These are phyloP conservation scores for Kazachstania bromeliacearum DNA, from an alignment of 805 yeast species.

Conservation along the genomic window DNA sequence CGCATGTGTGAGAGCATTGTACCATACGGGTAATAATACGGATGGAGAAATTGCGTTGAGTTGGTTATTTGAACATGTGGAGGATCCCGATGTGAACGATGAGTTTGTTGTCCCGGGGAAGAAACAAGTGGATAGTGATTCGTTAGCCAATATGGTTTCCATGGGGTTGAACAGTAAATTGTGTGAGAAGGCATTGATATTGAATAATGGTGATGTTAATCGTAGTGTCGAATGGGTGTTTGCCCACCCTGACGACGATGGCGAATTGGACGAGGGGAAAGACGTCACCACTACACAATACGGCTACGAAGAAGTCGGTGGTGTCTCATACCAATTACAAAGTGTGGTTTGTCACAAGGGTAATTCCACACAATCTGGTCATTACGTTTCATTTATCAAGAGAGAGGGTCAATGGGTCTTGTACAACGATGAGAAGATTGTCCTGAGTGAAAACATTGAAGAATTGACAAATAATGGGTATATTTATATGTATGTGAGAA, in stretches of 20 bases:
- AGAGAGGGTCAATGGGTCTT: slow-evolving; percentile 54
- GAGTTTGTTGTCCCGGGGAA: slow-evolving; percentile 36
- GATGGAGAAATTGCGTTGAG: slow-evolving; percentile 69
- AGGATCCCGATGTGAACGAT: slow-evolving; percentile 66
- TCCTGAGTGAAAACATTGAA: slow-evolving; percentile 35
- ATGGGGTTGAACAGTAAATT: slow-evolving; percentile 74
- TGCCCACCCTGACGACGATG: slow-evolving; percentile 68
- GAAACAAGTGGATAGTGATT: slow-evolving; percentile 17
- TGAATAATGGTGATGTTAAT: slow-evolving; percentile 54
- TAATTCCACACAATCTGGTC: slow-evolving; percentile 81
- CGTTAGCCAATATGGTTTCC: slow-evolving; percentile 19
- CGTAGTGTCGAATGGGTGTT: slow-evolving; percentile 90
- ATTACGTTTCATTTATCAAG: slow-evolving; percentile 70
- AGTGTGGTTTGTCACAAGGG: slow-evolving; percentile 87
- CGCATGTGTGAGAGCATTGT: slow-evolving; percentile 58
- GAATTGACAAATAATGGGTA: slow-evolving; percentile 43
- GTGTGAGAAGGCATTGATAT: slow-evolving; percentile 61
- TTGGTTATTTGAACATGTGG: slow-evolving; percentile 86
- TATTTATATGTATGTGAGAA: slow-evolving; percentile 30
- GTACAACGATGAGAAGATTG: slow-evolving; percentile 86
- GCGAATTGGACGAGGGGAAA: slow-evolving; percentile 30
- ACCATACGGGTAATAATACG: slow-evolving; percentile 52
- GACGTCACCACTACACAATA: slow-evolving; percentile 1
- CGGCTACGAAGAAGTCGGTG: slow-evolving; percentile 10
- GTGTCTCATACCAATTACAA: slow-evolving; percentile 32